Conservation (phyloP, 2,329 filamentous ascomycete genomes). For the Aspergillus sp. region DNA sequence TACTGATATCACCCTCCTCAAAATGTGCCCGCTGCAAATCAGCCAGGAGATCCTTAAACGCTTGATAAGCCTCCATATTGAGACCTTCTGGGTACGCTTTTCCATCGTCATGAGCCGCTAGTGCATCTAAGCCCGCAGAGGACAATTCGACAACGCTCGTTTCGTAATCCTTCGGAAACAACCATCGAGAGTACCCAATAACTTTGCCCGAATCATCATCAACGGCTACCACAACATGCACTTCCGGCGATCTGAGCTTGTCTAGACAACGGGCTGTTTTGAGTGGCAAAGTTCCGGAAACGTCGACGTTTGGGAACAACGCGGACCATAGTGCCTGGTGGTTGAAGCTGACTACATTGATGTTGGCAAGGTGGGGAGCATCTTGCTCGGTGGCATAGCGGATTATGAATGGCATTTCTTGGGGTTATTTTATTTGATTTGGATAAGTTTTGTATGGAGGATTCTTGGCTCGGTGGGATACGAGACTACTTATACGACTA, state of each 20-base stretch:
- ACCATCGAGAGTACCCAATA: conserved; percentile 55
- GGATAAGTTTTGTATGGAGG: background rate
- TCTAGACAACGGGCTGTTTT: conserved; percentile 39
- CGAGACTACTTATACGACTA: background rate
- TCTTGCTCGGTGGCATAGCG: conserved; percentile 47
- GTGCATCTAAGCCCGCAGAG: conserved; percentile 48
- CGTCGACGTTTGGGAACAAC: conserved; percentile 26
- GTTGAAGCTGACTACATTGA: conserved; percentile 52
- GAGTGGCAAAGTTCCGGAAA: conserved; percentile 31
- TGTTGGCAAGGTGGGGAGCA: conserved; percentile 42
- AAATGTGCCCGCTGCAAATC: conserved; percentile 5
- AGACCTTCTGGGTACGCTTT: conserved; percentile 41
- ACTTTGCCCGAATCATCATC: conserved; percentile 33
- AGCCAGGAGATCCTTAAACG: conserved; percentile 21
- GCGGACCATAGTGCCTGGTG: conserved; percentile 38
- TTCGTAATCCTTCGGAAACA: conserved; percentile 10
- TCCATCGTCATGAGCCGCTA: conserved; percentile 36
- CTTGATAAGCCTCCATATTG: conserved; percentile 46
- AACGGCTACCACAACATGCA: conserved; percentile 45
- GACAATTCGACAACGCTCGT: conserved; percentile 48
- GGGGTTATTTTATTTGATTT: too few species aligned
- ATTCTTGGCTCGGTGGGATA: background rate
- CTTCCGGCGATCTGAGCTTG: conserved; percentile 45
- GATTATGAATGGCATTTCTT: conserved; percentile 24
- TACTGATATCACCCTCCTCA: conserved; percentile 18